These are phyloP conservation scores for Leccinum boreale DNA, from an alignment of 768 basidiomycete species.

Conservation along the genomic window DNA sequence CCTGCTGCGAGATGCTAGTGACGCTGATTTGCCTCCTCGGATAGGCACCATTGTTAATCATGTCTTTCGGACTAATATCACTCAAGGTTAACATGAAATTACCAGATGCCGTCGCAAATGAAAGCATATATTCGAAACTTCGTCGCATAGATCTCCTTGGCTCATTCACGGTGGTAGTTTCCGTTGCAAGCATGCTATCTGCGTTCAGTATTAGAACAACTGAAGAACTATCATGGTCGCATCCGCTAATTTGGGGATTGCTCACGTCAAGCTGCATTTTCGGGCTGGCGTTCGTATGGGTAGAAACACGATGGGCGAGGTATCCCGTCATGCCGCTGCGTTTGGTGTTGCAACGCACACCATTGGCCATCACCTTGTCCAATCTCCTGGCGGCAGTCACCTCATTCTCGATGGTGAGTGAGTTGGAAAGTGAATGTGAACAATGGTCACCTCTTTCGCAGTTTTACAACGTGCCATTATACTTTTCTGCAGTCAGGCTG, in stretches of 20 bases:
- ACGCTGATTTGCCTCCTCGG: background rate
- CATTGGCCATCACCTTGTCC: background rate
- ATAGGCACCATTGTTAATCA: background rate
- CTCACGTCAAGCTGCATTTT: background rate
- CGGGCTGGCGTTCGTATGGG: background rate
- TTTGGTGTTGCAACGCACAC: no score
- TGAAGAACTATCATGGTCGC: no score
- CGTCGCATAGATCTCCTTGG: no score
- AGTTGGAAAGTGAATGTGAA: background rate
- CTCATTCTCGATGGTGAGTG: background rate
- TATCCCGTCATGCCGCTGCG: no score
- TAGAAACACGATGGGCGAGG: no score
- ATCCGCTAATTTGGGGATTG: background rate
- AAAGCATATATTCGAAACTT: background rate
- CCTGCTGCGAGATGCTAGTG: background rate
- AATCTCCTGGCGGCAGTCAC: background rate
- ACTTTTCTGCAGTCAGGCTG: background rate
- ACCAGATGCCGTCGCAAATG: background rate
- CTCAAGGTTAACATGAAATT: background rate
- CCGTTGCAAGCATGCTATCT: background rate
- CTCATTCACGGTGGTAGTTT: background rate
- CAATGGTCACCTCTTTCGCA: background rate
- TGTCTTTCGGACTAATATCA: background rate
- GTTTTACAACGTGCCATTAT: background rate
- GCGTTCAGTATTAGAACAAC: background rate